phyloP scores from a whole-genome alignment of 2,329 filamentous ascomycete genomes.

The Cladophialophora yegresii region DNA sequence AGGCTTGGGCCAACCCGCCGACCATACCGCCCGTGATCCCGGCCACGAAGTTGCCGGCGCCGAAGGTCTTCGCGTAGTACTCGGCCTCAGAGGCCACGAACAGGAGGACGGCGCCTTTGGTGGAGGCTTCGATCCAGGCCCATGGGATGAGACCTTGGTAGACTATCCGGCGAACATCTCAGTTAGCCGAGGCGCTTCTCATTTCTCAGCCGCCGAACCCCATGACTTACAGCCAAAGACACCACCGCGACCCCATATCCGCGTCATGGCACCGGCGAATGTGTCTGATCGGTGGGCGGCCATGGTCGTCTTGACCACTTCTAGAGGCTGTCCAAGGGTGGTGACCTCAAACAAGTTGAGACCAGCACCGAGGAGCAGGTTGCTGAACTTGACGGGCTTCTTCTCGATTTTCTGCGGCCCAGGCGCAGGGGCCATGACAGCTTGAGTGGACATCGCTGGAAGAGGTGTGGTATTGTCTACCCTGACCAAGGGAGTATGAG shows the following conservation, averaged over 20 bases:
- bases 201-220: neutral
- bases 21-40: conserved; percentile 90
- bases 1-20: conserved; percentile 94
- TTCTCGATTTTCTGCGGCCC: conserved; percentile 70
- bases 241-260: conserved; percentile 94
- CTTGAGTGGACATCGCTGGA: conserved; percentile 62
- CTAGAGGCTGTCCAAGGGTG: conserved; percentile 77
- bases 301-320: conserved; percentile 99
- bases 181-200: conserved; percentile 36
- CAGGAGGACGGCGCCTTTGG: conserved; percentile 97
- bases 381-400: conserved; percentile 99
- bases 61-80: conserved; percentile 81
- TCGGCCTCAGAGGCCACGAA: conserved; percentile 99
- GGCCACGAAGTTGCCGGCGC: conserved; percentile 81
- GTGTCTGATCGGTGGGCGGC: conserved; percentile 90
- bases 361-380: conserved; percentile 88
- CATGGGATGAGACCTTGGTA: conserved; percentile 99
- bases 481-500: conserved; percentile 96
- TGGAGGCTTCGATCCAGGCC: conserved; percentile 99
- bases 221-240: conserved; percentile 80
- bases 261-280: conserved; percentile 76
- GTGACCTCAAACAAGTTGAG: conserved; percentile 93
- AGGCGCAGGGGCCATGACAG: conserved; percentile 35
- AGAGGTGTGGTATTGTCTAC: conserved; percentile 62
- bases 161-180: conserved; percentile 58